Base-by-base conservation (phyloP, 2,329 filamentous ascomycete genomes). In the Colletotrichum gigasporum region DNA sequence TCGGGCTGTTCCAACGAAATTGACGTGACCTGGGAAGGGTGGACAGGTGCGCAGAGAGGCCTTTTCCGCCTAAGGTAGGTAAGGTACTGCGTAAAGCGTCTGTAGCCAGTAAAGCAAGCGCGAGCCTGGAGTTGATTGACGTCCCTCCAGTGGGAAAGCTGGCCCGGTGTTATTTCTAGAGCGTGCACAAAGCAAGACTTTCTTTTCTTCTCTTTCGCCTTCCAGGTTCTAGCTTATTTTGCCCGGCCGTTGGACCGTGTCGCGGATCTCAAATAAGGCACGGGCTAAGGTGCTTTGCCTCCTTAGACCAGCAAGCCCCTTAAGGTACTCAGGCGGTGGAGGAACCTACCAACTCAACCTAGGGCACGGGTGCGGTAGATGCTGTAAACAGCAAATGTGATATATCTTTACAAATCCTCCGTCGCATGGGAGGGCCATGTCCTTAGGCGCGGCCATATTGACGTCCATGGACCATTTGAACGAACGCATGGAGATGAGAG, bases 41-140 rank as follows among this genome's bases (percentile, higher is more conserved):
- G 2, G 39, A 42, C 39, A 16, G 12, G 16, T 16, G 18, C 2
- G 20, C 39, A 8, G 16, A 42, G 16, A 16, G 20, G 18, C 10
- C 39, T 12, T 22, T 14, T 42, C 5, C 39, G 39, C 3, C 18
- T 16, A 42, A 12, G 39, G n/a, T n/a, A n/a, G n/a, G n/a, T n/a
- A n/a, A n/a, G n/a, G n/a, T n/a, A n/a, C n/a, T n/a, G n/a, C n/a
- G 42, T 45, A 42, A 53, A 28, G 18, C 20, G 34, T 28, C 6
- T 45, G 34, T 56, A 32, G 41, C 18, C 32, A 47, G 50, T 41
- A 47, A 41, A 56, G 24, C 41, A 56, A 48, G 26, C 10, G 10
- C 51, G 6, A n/a, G 58, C 41, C 42, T 34, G 26, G 30, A 24
- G 26, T 61, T 56, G 42, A 42, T 56, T 41, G 34, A 16, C 30